phyloP scores from a whole-genome alignment of 768 basidiomycete species.

The Phanerodontia chrysosporium region DNA sequence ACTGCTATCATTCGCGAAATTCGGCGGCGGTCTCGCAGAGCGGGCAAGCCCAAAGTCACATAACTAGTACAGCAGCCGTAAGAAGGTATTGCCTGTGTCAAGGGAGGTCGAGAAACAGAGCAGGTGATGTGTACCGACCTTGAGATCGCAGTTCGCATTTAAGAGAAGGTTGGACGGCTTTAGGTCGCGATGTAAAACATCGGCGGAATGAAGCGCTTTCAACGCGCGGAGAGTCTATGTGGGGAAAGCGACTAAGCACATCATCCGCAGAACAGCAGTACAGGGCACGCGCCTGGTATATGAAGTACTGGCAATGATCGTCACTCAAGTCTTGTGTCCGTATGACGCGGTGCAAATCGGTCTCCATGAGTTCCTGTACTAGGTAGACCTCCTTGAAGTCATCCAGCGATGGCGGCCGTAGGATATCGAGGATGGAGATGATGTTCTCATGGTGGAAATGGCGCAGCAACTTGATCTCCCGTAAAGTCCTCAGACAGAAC shows the following conservation, averaged over 20 bases:
- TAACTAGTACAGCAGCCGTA: constrained; percentile 37
- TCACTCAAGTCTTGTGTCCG: constrained; percentile 91
- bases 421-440: constrained; percentile 93
- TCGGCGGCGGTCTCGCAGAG: constrained; percentile 69
- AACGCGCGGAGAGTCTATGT: constrained; percentile 80
- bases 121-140: constrained; percentile 43
- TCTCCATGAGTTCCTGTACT: constrained; percentile 83
- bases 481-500: constrained; percentile 88
- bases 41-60: constrained; percentile 89
- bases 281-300: constrained; percentile 70
- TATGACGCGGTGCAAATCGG: constrained; percentile 95
- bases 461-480: constrained; percentile 91
- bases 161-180: constrained; percentile 95
- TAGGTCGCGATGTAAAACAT: constrained; percentile 92
- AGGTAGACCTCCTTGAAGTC: constrained; percentile 83
- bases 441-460: constrained; percentile 87
- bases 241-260: not conserved
- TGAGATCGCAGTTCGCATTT: constrained; percentile 95
- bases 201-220: constrained; percentile 92
- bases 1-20: constrained; percentile 69
- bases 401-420: constrained; percentile 67
- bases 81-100: not conserved
- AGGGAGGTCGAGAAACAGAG: not conserved
- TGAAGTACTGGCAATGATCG: constrained; percentile 96
- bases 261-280: not conserved